These are phyloP conservation scores for Quercus bicolor DNA, from an alignment of 306 rosid genomes.

Conservation along the genomic window DNA sequence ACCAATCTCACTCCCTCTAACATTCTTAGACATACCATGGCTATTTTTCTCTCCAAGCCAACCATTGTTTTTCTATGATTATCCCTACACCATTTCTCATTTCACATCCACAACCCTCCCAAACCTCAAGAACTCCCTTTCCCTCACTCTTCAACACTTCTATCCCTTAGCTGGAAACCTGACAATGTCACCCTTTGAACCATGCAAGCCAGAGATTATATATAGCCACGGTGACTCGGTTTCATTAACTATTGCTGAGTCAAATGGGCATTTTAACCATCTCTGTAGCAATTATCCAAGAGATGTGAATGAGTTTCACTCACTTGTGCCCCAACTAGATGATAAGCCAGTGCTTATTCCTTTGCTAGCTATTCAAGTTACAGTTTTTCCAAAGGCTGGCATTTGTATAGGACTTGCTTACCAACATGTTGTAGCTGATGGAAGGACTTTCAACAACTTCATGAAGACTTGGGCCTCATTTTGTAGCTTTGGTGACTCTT, in stretches of 20 bases:
- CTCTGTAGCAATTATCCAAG: conserved; percentile 20
- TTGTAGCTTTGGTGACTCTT: background rate
- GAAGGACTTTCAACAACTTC: conserved; percentile 50
- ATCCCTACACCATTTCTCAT: conserved; percentile 21
- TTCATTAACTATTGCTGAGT: conserved; percentile 20
- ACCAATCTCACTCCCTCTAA: conserved; percentile 36
- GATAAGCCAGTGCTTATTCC: conserved; percentile 15
- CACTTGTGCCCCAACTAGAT: conserved; percentile 30
- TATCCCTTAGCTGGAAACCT: conserved; percentile 42
- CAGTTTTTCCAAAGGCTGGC: conserved; percentile 42
- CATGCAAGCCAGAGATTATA: conserved; percentile 32
- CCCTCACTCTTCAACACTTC: conserved; percentile 42
- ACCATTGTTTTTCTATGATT: conserved; percentile 50
- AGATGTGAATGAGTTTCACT: conserved; percentile 19
- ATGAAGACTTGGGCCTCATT: conserved; percentile 46
- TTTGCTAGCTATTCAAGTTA: conserved; percentile 37
- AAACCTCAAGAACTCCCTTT: conserved; percentile 43
- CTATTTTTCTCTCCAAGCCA: conserved; percentile 51
- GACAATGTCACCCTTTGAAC: background rate
- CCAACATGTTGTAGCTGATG: conserved; percentile 38
- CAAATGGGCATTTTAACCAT: conserved; percentile 22
- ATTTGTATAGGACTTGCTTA: conserved; percentile 40
- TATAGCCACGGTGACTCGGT: conserved; percentile 17
- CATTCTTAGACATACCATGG: conserved; percentile 54
- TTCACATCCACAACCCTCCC: conserved; percentile 39